phyloP scores from a whole-genome alignment of 148 eudicot genomes.

The Vaccinium vitisidaea region DNA sequence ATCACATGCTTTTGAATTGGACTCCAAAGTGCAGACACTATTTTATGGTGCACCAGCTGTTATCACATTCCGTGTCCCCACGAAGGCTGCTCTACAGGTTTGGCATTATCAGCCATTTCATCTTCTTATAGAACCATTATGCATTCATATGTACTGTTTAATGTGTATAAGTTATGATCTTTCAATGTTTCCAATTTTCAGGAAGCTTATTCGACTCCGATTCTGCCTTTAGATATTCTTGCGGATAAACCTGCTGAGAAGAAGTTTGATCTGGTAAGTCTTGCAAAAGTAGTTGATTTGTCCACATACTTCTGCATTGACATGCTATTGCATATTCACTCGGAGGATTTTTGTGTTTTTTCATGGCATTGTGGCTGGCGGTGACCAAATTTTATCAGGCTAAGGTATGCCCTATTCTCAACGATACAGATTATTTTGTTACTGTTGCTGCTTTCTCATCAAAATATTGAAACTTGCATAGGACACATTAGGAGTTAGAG shows the following conservation, averaged over 20 bases:
- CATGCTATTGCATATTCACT: conserved; percentile 18
- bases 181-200: conserved; percentile 15
- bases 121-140: neutral
- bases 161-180: neutral
- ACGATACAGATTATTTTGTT: neutral
- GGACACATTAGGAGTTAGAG: neutral
- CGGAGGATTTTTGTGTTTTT: conserved; percentile 20
- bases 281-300: conserved; percentile 3
- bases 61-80: conserved; percentile 79
- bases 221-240: conserved; percentile 73
- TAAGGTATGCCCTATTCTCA: conserved; percentile 43
- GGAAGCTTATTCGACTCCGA: conserved; percentile 87
- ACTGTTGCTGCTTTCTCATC: neutral
- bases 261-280: conserved; percentile 68
- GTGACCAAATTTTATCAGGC: conserved; percentile 41
- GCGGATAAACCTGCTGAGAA: conserved; percentile 76
- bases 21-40: conserved; percentile 58
- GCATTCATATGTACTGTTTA: neutral
- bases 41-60: conserved; percentile 80
- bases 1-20: conserved; percentile 77
- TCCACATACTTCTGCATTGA: neutral
- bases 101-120: conserved; percentile 16
- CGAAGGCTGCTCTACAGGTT: conserved; percentile 85
- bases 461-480: neutral
- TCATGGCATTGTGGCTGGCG: conserved; percentile 31